Evolutionary conservation across 2,329 filamentous ascomycete genomes (phyloP).

Genomic region (Penicillium decumbens): DNA sequence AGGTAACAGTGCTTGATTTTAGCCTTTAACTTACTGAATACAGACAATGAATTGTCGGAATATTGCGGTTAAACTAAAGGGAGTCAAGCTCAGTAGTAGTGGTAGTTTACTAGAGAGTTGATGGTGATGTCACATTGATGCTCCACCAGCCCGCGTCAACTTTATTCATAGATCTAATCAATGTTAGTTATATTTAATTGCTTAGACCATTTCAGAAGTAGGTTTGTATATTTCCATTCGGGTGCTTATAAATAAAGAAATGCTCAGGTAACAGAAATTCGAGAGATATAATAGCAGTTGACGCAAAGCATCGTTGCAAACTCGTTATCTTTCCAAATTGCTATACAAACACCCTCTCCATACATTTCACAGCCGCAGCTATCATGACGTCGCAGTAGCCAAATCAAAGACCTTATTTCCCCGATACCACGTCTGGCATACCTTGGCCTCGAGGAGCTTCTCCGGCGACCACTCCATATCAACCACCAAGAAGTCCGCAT

Average conservation of each 20-base stretch:
- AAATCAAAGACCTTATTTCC: constrained; percentile 34
- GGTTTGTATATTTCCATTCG: too few relatives aligned
- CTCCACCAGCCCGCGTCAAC: neutral
- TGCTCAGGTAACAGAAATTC: neutral
- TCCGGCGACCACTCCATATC: constrained; percentile 42
- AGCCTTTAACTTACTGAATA: neutral
- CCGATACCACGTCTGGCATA: constrained; percentile 45
- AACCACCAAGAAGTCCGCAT: constrained; percentile 46
- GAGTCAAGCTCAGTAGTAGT: too few relatives aligned
- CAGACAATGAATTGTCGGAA: neutral
- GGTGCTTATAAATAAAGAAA: neutral
- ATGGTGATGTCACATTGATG: constrained; percentile 16
- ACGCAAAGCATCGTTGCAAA: neutral
- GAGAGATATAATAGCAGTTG: neutral
- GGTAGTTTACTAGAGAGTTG: too few relatives aligned
- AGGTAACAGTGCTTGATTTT: neutral
- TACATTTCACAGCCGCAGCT: neutral
- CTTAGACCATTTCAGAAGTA: too few relatives aligned
- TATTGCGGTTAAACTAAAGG: too few relatives aligned
- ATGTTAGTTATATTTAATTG: neutral
- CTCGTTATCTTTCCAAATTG: neutral
- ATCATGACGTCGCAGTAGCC: neutral
- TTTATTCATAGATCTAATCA: neutral
- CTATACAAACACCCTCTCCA: neutral
- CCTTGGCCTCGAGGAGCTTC: constrained; percentile 39